Evolutionary conservation across 768 basidiomycete genomes (phyloP).

Genomic region (Boletus reticuloceps): DNA sequence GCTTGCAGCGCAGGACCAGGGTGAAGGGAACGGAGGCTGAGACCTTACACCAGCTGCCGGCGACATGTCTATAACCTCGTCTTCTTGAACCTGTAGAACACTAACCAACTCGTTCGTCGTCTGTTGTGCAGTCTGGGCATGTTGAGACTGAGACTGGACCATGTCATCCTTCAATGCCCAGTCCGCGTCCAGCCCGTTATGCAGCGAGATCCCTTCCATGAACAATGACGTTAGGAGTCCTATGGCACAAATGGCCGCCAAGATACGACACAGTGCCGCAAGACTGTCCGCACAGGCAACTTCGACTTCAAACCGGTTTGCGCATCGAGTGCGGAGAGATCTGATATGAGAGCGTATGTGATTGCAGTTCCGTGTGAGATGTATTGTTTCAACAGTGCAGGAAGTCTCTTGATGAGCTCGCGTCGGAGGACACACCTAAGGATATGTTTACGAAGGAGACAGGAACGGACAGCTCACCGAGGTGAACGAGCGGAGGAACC

Average conservation of each 20-base stretch:
- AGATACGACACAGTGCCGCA: constrained; percentile 39
- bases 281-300: constrained; percentile 38
- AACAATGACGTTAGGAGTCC: constrained; percentile 6
- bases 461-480: too few relatives aligned
- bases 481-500: too few relatives aligned
- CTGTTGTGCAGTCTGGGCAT: not conserved
- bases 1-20: too few relatives aligned
- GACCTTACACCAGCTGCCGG: too few relatives aligned
- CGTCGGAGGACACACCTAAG: constrained; percentile 42
- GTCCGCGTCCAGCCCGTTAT: not conserved
- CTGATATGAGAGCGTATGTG: constrained; percentile 34
- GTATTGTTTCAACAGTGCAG: constrained; percentile 33
- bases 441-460: too few relatives aligned
- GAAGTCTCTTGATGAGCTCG: constrained; percentile 41
- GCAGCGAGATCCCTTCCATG: constrained; percentile 7
- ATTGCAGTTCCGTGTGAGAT: constrained; percentile 41
- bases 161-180: not conserved
- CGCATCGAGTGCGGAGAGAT: constrained; percentile 33
- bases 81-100: not conserved
- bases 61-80: too few relatives aligned
- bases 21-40: too few relatives aligned
- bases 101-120: not conserved
- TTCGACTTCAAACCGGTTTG: constrained; percentile 35
- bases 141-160: not conserved
- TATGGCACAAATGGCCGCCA: constrained; percentile 34